Percentiles rank a stretch among this genome's conserved stretches.
These are phyloP conservation scores for Cocos nucifera DNA, from an alignment of 176 grass and related monocot genomes.

Conservation along the genomic window DNA sequence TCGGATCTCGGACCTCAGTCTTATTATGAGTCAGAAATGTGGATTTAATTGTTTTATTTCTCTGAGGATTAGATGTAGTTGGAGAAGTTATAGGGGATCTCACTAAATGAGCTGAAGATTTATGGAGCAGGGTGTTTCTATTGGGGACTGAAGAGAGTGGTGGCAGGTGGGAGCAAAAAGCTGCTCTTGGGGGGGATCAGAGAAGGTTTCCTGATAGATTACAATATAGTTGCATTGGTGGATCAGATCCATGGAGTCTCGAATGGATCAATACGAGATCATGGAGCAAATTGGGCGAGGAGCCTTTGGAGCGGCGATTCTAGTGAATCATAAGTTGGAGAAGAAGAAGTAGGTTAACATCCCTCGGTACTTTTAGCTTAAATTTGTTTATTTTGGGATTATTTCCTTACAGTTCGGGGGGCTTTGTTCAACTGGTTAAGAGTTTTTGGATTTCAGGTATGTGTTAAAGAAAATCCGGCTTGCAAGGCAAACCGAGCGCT, in stretches of 20 bases:
- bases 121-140: slow-evolving; percentile 5
- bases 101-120: not conserved
- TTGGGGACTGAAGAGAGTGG: not conserved
- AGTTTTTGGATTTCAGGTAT: slow-evolving; percentile 41
- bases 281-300: slow-evolving; percentile 98
- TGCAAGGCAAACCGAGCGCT: slow-evolving; percentile 85
- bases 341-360: slow-evolving; percentile 62
- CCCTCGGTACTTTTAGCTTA: slow-evolving; percentile 6
- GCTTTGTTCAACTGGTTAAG: not conserved
- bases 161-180: slow-evolving; percentile 8
- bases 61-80: not conserved
- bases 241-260: slow-evolving; percentile 54
- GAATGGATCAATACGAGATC: slow-evolving; percentile 96
- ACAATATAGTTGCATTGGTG: no score
- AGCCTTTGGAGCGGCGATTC: slow-evolving; percentile 94
- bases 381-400: not conserved
- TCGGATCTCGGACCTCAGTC: slow-evolving; percentile 3
- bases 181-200: no score
- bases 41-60: slow-evolving; percentile 13
- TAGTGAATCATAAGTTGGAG: slow-evolving; percentile 97
- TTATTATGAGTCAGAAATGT: not conserved
- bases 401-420: no score
- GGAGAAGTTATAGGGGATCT: slow-evolving; percentile 1
- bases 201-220: no score
- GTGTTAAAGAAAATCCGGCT: slow-evolving; percentile 96